Conservation (phyloP, 805 yeast genomes). For the Phaffomyces thermotolerans region DNA sequence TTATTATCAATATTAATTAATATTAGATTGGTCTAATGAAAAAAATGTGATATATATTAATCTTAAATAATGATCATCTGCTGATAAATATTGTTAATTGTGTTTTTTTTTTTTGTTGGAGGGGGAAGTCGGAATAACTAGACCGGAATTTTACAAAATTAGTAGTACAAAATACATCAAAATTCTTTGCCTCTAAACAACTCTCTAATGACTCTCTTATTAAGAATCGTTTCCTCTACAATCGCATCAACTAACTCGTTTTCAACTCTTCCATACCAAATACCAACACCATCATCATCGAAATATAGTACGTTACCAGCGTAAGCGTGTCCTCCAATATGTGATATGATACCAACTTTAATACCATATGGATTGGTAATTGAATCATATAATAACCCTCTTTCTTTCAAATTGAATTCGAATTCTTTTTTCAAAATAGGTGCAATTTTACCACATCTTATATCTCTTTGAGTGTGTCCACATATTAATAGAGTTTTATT, state of each 20-base stretch:
- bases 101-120: no score
- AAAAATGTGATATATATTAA: no score
- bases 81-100: not conserved
- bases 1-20: no score
- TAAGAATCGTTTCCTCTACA: slow-evolving; percentile 44
- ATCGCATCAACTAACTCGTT: slow-evolving; percentile 65
- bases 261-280: slow-evolving; percentile 75
- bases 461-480: slow-evolving; percentile 59
- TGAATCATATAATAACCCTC: slow-evolving; percentile 25
- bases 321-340: slow-evolving; percentile 79
- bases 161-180: no score
- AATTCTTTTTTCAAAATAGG: slow-evolving; percentile 51
- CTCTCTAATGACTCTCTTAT: slow-evolving; percentile 45
- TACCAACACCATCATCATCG: slow-evolving; percentile 28
- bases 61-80: no score
- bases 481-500: slow-evolving; percentile 43
- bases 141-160: no score
- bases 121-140: not conserved
- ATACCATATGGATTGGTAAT: slow-evolving; percentile 22
- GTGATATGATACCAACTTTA: slow-evolving; percentile 55
- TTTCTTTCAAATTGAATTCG: slow-evolving; percentile 29
- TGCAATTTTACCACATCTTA: slow-evolving; percentile 61
- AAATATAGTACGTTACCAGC: slow-evolving; percentile 75
- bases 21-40: no score
- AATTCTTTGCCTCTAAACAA: slow-evolving; percentile 43